Evolutionary conservation across 495 filamentous ascomycete genomes (phyloP), one percentile per base, ranked within the genome.

Genomic region (Penicillium silybi): DNA sequence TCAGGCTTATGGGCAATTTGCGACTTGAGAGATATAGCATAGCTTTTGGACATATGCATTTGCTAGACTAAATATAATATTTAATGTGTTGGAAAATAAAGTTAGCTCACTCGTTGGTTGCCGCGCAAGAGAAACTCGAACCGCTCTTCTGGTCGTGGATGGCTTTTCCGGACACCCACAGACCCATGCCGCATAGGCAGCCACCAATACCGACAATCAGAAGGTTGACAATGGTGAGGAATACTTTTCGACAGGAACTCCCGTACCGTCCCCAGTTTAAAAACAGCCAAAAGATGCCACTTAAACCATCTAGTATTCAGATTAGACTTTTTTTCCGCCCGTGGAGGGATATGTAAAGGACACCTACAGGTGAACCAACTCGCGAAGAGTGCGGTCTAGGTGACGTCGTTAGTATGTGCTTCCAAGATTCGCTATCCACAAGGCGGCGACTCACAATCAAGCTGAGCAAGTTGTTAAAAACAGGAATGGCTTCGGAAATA

Each of bases 321-420:
- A 17, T 26, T 44, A 60, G 18, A 67, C 54, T 83, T 83, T 52
- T 52, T 80, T 77, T 19, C 26, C 17, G 11, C 29, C 29, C n/a
- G 67, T 65, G 19, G 71, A 67, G 0, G n/a, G 8, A 5, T 9
- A n/a, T 11, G 13, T 4, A 20, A 15, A 6, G 1, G 22, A 8
- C n/a, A 59, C 60, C 38, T 48, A 66, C 64, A 77, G 16, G 71
- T 72, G 44, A 76, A 75, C 72, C 68, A 72, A 39, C 57, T 66
- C 7, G 67, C 67, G 25, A 72, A 72, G 2, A 72, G 59, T 9
- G 69, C 61, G 35, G 62, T 63, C 66, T 64, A 44, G 15, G 65
- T 65, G 63, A 74, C 81, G 61, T 0, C 9, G 23, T 35, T n/a
- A 32, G 8, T 32, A 19, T 39, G 9, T 18, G 18, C 2, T 19